phyloP scores from a whole-genome alignment of 2,329 filamentous ascomycete species.

The Ophiostoma ips region DNA sequence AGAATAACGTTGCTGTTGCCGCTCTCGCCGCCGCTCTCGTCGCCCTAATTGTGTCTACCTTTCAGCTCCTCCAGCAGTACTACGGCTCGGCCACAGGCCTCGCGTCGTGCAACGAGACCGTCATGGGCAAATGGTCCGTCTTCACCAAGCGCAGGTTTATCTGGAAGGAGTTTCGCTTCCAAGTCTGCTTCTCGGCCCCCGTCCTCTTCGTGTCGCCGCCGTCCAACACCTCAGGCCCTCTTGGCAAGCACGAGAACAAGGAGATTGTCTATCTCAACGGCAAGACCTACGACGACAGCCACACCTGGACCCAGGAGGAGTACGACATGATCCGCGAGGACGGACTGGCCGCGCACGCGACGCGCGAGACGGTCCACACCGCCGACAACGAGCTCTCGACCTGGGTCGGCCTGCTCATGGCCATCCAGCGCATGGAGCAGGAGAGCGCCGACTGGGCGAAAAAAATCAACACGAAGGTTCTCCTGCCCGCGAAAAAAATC shows the following conservation, averaged over 20 bases:
- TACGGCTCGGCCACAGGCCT: conserved; percentile 35
- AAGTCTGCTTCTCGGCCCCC: conserved; percentile 33
- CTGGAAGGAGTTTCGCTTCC: conserved; percentile 31
- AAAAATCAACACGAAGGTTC: conserved; percentile 27
- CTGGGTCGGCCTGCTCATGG: conserved; percentile 36
- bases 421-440: conserved; percentile 35
- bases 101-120: conserved; percentile 30
- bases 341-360: conserved; percentile 8
- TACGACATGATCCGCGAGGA: conserved; percentile 1
- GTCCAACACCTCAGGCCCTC: conserved; percentile 24
- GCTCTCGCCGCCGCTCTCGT: conserved; percentile 33
- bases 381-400: conserved; percentile 42
- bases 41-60: conserved; percentile 29
- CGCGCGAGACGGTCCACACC: conserved; percentile 29
- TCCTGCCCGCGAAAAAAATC: conserved; percentile 23
- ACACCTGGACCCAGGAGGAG: conserved; percentile 14
- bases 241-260: conserved; percentile 12
- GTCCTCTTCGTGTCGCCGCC: conserved; percentile 36
- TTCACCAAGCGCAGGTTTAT: conserved; percentile 27
- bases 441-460: conserved; percentile 33
- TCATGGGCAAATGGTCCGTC: conserved; percentile 32
- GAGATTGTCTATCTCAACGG: conserved; percentile 28
- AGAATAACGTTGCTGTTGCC: conserved; percentile 27
- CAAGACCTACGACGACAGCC: conserved; percentile 19
- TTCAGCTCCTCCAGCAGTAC: conserved; percentile 37